Base-by-base conservation (phyloP, 2,329 filamentous ascomycete genomes). In the Bertia moriformis region DNA sequence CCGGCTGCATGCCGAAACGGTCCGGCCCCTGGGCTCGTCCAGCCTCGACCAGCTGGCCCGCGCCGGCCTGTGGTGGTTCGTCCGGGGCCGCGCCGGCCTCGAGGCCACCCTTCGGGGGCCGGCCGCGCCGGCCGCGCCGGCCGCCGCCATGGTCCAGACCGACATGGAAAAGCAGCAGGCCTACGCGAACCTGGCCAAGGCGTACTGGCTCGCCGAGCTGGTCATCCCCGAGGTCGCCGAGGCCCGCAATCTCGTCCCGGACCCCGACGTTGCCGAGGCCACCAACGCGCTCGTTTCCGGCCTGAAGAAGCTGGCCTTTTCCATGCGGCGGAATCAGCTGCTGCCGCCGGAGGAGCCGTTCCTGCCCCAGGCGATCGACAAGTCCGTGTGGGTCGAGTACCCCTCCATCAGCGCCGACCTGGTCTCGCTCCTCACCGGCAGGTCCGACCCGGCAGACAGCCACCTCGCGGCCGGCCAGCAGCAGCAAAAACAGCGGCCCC, bases 51-150 rank as follows among this genome's bases (percentile, higher is more conserved):
- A 86, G 43, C 80, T 88, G 62, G 66, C 81, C 7, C 71, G 83
- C 42, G 79, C 78, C 18, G 78, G 76, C 3, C 63, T 84, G 1
- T 95, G 88, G 88, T 95, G 88, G 88, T 93, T 94, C 51, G 54
- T 93, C 36, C 81, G 75, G 47, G 88, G 87, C 15, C 78, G 87
- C 44, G 73, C 78, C 50, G 76, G 78, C 7, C 66, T 94, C 39
- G 88, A 94, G 54, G 58, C 62, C 12, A 66, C 79, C 29, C 77
- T 93, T 37, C 71, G 84, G 43, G 77, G 74, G 39, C 69, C 73
- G 4, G n/a, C n/a, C n/a, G 69, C 78, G 19, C 59, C 63, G 24
- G 22, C 7, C 22, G 65, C 59, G 32, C 63, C 69, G 3, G 68
- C 75, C 43, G 62, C 59, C 5, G 63, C 73, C 46, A n/a, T n/a